Evolutionary conservation across 352 stramenopile species (phyloP), one percentile per base, ranked within the genome.

Genomic region (Pythium insidiosum): DNA sequence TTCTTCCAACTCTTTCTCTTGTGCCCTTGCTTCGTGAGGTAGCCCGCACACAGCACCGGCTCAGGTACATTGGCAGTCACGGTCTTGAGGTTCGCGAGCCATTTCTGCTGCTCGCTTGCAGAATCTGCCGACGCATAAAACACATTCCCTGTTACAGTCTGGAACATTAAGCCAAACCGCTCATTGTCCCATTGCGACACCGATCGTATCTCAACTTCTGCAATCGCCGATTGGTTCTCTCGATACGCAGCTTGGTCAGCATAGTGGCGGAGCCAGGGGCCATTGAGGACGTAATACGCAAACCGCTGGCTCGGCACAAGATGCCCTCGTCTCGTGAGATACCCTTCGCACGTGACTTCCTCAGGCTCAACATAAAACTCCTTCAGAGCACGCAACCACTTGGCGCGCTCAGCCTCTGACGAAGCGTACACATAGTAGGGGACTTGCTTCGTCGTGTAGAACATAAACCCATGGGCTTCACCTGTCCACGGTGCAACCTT

Each of bases 1-100:
- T 93, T 94, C 54, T 93, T 94, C 83, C 83, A 94, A 52, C 80
- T 94, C 59, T 94, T 94, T 1, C 83, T 77, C 54, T 93, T 94
- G 58, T 94, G 83, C 20, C 83, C 83, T 63, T 94, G 83, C 52
- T 94, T 94, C 20, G 80, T 93, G 18, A 94, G 53, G 57, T 91
- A 94, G 26, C 83, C 83, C 6, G 79, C 80, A 51, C 82, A 94
- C 5, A 73, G 61, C 6, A 94, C 75, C 0, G 82, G 82, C 41
- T 89, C 75, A 0, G 78, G 81, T 6, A 88, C 54, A 21, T 64
- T 87, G 9, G 66, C 63, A 29, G 77, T 85, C 12, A 77, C 83
- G 28, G 74, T 73, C 45, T 72, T 83, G 5, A 88, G 68, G 7
- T 68, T 89, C 6, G 64, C 56, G 3, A 94, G 53, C 82, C 82